Evolutionary conservation across 1,139 yeast genomes (phyloP).

Genomic region (Taphrina deformans): DNA sequence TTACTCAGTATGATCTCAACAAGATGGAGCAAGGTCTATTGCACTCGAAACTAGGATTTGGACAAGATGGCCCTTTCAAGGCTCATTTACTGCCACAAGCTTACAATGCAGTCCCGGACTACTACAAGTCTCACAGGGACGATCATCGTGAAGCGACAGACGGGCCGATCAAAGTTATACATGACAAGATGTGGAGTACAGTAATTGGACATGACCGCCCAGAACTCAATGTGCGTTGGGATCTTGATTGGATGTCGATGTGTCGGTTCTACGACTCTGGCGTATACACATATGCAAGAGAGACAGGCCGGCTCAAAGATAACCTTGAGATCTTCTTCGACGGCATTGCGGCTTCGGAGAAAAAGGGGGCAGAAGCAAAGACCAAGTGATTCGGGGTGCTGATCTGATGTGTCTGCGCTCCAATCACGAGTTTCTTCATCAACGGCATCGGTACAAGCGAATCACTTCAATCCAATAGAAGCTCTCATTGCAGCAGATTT

Average conservation of each 20-base stretch:
- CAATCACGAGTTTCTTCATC: too few species aligned
- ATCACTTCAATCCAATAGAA: too few species aligned
- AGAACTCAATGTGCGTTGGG: slow-evolving; percentile 10
- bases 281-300: slow-evolving; percentile 6
- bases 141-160: neutral
- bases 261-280: slow-evolving; percentile 22
- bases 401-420: neutral
- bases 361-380: neutral
- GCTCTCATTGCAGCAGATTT: too few species aligned
- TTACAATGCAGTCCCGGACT: slow-evolving; percentile 15
- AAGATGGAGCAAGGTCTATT: slow-evolving; percentile 15
- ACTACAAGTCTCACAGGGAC: slow-evolving; percentile 1
- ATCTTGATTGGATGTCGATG: slow-evolving; percentile 26
- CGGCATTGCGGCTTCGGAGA: neutral
- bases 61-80: slow-evolving; percentile 15
- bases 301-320: slow-evolving; percentile 16
- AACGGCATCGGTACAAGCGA: too few species aligned
- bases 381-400: neutral
- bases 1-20: slow-evolving; percentile 2
- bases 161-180: slow-evolving; percentile 11
- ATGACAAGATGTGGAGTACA: slow-evolving; percentile 18
- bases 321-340: slow-evolving; percentile 5
- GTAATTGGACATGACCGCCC: neutral
- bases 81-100: slow-evolving; percentile 11
- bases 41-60: slow-evolving; percentile 13